Evolutionary conservation across 208 protist species (phyloP), one percentile per base, ranked within the genome.

Genomic region (Strigomonas culicis): DNA sequence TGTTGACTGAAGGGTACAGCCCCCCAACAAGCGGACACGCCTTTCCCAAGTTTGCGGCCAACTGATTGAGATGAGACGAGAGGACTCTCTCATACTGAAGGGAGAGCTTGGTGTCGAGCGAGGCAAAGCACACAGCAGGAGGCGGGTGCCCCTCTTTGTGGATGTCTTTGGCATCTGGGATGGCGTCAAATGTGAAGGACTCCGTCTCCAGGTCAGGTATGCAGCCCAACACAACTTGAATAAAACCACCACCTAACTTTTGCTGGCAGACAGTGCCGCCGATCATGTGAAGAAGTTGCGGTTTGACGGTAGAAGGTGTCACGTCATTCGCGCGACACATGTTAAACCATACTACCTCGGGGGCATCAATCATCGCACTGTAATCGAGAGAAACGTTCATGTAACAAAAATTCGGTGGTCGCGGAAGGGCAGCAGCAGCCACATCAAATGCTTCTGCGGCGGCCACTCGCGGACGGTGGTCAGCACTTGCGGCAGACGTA

Each of bases 361-460:
- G 89, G 2, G 86, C 77, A 63, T 95, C 89, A 24, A 95, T 70
- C 89, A 95, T 95, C 1, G 59, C 79, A 0, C 67, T 72, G 66
- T 89, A 92, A 58, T 95, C 89, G 0, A 92, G 64, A 4, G 84
- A 90, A 28, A 95, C 69, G 55, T 78, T 83, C 68, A 93, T 74
- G 69, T 88, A 86, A 50, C 89, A 95, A 58, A 95, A 93, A 63
- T 95, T 95, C 0, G 89, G 86, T 27, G 85, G 76, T 3, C 76
- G 72, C 17, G 89, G 86, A 0, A 95, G 70, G 0, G 84, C 89
- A 0, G 89, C 85, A 0, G 86, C 86, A 17, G 89, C 89, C 2
- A 92, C 72, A 47, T 95, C 89, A 69, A 95, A 95, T 8, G 89
- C 86, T 75, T 95, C 86, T 0, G 83, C 84, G 1, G 89, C 89